A percentile compares a stretch with the other conserved stretches of the same genome.
These are phyloP conservation scores for Moricandia moricandioides DNA, from an alignment of 345 rosid species.

Conservation along the genomic window DNA sequence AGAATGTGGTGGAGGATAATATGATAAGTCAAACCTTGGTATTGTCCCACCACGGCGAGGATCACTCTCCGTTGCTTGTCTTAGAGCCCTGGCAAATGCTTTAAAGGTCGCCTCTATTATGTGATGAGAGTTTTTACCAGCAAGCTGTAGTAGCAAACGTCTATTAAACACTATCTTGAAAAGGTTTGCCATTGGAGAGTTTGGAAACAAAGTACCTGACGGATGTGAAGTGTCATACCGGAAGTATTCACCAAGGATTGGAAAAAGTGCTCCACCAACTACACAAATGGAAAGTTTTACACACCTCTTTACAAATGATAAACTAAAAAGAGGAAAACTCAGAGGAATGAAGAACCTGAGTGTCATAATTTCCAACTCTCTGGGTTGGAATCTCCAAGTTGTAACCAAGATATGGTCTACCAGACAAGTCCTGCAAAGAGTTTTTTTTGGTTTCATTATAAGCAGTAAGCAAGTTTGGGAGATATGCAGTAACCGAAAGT, in stretches of 20 bases:
- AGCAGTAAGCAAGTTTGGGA: neutral
- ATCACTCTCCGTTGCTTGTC: slow-evolving; percentile 84
- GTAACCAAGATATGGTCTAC: slow-evolving; percentile 74
- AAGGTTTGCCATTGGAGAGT: neutral
- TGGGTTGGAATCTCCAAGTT: slow-evolving; percentile 76
- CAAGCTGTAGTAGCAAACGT: slow-evolving; percentile 49
- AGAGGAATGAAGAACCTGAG: slow-evolving; percentile 54
- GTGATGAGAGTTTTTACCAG: slow-evolving; percentile 89
- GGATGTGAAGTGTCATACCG: slow-evolving; percentile 94
- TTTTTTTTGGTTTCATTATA: neutral
- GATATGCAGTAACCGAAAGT: neutral
- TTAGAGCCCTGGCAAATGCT: slow-evolving; percentile 95
- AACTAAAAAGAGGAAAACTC: slow-evolving; percentile 2
- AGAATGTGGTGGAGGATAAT: neutral
- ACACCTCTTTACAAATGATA: neutral
- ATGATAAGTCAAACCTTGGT: slow-evolving; percentile 59
- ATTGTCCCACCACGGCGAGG: slow-evolving; percentile 73
- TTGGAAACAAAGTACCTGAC: slow-evolving; percentile 52
- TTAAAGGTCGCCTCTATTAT: slow-evolving; percentile 95
- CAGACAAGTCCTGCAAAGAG: slow-evolving; percentile 69
- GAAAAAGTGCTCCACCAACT: slow-evolving; percentile 97
- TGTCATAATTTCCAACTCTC: slow-evolving; percentile 86
- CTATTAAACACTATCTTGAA: neutral
- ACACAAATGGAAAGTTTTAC: slow-evolving; percentile 9
- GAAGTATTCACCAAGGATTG: slow-evolving; percentile 92